These are phyloP conservation scores for Puccinia hordei DNA, from an alignment of 1,284 basidiomycete genomes.

Conservation along the genomic window DNA sequence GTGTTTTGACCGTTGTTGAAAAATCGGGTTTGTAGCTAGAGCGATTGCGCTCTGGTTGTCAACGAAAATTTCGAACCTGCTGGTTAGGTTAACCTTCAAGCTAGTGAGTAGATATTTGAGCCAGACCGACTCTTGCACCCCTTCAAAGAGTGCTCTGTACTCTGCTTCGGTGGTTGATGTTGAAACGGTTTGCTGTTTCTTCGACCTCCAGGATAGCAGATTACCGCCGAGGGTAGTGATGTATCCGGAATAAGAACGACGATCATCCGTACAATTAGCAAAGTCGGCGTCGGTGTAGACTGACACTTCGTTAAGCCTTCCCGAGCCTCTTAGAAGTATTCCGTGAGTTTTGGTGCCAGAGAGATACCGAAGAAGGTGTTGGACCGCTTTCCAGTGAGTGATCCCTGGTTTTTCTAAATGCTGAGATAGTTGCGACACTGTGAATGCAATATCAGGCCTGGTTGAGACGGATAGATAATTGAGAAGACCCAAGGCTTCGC, in stretches of 20 bases:
- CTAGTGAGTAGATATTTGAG: background rate
- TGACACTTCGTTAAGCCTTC: background rate
- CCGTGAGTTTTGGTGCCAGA: background rate
- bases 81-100: background rate
- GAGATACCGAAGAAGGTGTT: background rate
- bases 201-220: background rate
- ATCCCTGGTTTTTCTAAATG: constrained; percentile 24
- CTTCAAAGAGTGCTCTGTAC: constrained; percentile 13
- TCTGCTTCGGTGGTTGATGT: background rate
- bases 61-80: background rate
- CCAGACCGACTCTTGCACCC: background rate
- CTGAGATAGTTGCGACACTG: background rate
- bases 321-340: background rate
- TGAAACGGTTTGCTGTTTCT: constrained; percentile 5
- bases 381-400: constrained; percentile 19
- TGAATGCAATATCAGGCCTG: constrained; percentile 22
- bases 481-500: constrained; percentile 17
- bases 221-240: background rate
- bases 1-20: background rate
- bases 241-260: background rate
- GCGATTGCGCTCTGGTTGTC: constrained; percentile 2
- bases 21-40: background rate
- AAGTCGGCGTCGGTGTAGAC: background rate
- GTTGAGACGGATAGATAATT: constrained; percentile 20
- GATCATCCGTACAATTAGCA: constrained; percentile 1